Percentiles rank a stretch among this genome's conserved stretches.
Evolutionary conservation across 768 basidiomycete genomes (phyloP).

Genomic region (Mrakia hoshinonis): DNA sequence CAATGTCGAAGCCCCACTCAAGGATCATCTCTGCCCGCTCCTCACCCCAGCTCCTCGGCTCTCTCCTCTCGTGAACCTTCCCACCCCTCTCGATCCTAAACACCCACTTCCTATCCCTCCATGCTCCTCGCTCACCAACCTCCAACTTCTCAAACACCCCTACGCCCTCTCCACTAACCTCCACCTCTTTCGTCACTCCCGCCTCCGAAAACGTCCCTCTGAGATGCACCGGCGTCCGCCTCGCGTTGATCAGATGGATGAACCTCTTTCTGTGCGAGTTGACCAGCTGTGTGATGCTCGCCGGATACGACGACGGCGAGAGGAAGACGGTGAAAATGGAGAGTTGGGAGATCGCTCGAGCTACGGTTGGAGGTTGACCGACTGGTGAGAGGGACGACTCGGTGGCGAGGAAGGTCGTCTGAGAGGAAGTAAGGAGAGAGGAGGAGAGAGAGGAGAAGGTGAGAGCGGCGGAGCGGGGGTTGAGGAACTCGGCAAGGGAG

Average conservation of each 20-base stretch:
- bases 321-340: slow-evolving; percentile 1
- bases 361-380: neutral
- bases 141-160: neutral
- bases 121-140: neutral
- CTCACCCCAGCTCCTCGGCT: neutral
- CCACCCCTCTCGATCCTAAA: neutral
- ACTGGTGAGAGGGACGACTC: neutral
- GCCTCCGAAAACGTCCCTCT: neutral
- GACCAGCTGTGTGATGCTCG: neutral
- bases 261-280: neutral
- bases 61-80: neutral
- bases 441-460: neutral
- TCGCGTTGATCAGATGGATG: neutral
- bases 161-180: neutral
- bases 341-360: neutral
- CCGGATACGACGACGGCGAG: neutral
- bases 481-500: neutral
- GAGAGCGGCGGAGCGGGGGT: neutral
- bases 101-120: neutral
- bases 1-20: slow-evolving; percentile 15
- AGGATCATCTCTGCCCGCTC: slow-evolving; percentile 3
- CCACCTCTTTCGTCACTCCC: neutral
- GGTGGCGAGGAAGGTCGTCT: slow-evolving; percentile 1
- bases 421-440: neutral
- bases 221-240: neutral